A percentile compares a stretch with the other conserved stretches of the same genome.
These are phyloP conservation scores for Geranium brycei DNA, from an alignment of 345 rosid genomes.

Conservation along the genomic window DNA sequence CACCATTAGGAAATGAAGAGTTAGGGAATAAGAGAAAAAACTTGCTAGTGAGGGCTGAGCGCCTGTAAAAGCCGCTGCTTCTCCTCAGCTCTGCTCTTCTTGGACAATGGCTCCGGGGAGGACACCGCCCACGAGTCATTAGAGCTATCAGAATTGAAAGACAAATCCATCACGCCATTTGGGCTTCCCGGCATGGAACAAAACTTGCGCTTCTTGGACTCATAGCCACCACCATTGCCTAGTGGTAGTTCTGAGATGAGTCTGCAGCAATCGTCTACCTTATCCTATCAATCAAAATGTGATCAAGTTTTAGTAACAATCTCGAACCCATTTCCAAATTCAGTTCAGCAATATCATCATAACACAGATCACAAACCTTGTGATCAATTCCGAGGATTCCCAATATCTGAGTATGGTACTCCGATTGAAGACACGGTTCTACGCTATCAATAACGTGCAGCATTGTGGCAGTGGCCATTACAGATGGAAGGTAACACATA, in stretches of 20 bases:
- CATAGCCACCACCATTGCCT: slow-evolving; percentile 4
- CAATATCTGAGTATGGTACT: slow-evolving; percentile 28
- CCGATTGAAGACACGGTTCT: slow-evolving; percentile 28
- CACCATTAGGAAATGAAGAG: slow-evolving; percentile 1
- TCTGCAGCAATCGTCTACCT: slow-evolving; percentile 33
- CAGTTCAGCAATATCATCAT: not conserved
- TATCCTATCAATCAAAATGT: slow-evolving; percentile 21
- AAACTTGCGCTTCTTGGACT: slow-evolving; percentile 31
- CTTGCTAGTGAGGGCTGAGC: slow-evolving; percentile 13
- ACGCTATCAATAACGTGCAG: slow-evolving; percentile 31
- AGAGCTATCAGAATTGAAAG: slow-evolving; percentile 28
- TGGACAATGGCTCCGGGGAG: slow-evolving; percentile 28
- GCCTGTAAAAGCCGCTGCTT: slow-evolving; percentile 4
- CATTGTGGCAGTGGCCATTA: slow-evolving; percentile 46
- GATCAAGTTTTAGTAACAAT: not conserved
- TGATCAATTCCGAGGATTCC: slow-evolving; percentile 33
- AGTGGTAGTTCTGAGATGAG: slow-evolving; percentile 29
- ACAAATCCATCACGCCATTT: slow-evolving; percentile 50
- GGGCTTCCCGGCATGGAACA: slow-evolving; percentile 55
- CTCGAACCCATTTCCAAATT: not conserved
- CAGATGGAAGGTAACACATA: slow-evolving; percentile 37
- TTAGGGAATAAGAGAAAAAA: not conserved
- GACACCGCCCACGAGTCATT: slow-evolving; percentile 42
- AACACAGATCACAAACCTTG: slow-evolving; percentile 21
- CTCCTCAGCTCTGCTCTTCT: slow-evolving; percentile 17